Evolutionary conservation across 352 stramenopile genomes (phyloP).

Genomic region (Globisporangium paddicum): DNA sequence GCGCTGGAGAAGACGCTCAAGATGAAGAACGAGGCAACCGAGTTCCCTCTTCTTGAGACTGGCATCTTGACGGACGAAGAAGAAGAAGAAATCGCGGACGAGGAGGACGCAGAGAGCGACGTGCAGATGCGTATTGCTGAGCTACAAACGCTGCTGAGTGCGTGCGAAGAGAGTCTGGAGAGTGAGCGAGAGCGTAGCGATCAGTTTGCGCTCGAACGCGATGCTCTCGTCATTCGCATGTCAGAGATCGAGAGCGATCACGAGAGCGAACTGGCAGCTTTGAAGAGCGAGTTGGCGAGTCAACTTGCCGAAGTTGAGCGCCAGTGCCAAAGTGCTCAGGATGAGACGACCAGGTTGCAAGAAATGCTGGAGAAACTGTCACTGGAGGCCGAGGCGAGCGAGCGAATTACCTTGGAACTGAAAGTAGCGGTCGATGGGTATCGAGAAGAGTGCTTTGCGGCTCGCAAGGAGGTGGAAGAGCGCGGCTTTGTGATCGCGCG

Average conservation of each 20-base stretch:
- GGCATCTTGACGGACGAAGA: neutral
- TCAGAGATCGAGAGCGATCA: neutral
- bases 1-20: neutral
- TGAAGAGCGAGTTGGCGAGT: neutral
- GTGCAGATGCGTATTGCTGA: neutral
- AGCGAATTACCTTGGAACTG: constrained; percentile 9
- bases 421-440: constrained; percentile 9
- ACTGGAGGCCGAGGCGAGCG: neutral
- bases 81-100: neutral
- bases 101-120: neutral
- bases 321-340: neutral
- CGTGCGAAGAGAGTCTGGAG: constrained; percentile 2
- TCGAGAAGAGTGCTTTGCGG: neutral
- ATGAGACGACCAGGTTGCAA: constrained; percentile 8
- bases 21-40: neutral
- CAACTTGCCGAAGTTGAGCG: constrained; percentile 2
- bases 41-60: neutral
- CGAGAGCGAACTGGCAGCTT: neutral
- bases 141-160: constrained; percentile 1
- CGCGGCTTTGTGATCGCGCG: constrained; percentile 4
- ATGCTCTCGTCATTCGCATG: constrained; percentile 1
- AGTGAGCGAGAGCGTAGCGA: neutral
- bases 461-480: neutral
- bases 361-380: neutral
- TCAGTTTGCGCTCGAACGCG: neutral